Base-by-base conservation (phyloP, 257 asterid species). In the Fraxinus americana region DNA sequence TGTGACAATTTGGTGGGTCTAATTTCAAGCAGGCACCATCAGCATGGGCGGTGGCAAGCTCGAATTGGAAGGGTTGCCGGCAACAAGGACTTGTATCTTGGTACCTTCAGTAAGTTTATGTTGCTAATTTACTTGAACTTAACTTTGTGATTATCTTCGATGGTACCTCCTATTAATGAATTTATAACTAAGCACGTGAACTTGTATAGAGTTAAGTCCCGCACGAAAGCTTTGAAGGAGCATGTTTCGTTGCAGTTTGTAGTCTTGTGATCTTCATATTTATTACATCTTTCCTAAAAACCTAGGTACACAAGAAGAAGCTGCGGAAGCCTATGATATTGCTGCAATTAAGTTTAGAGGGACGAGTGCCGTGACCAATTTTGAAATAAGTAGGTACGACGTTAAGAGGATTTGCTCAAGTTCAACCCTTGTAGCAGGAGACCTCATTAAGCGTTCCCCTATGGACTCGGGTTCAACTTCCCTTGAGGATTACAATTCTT, bases 51-150 rank as follows among this genome's bases (percentile, higher is more conserved):
- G 72, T 92, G 97, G 97, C 97, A 92, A 84, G 97, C 97, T 36
- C 23, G 97, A 90, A 92, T 91, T n/a, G 98, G 98, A 78, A 92
- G 98, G 77, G 98, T 92, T 87, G 96, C 98, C 81, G 98, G 98
- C 88, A 92, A 92, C 82, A 92, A 92, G 87, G 98, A 92, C 94
- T 87, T 92, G 98, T 92, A 92, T 92, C 97, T 92, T 77, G 98
- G 98, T 85, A 92, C 98, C 85, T 92, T 92, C 85, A 91, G 98
- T 92, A 90, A 85, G 66, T 57, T 57, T 7, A 2, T 8, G 45
- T 39, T 57, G 17, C 19, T 14, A 45, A 45, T 45, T 13, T 45
- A 45, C 19, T 13, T 12, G 17, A 57, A n/a, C 25, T 4, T 16
- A 16, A 14, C n/a, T 50, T 36, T 1, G 39, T 6, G 39, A 36